Base-by-base conservation (phyloP, 1,284 basidiomycete genomes). In the Peniophora sp. region DNA sequence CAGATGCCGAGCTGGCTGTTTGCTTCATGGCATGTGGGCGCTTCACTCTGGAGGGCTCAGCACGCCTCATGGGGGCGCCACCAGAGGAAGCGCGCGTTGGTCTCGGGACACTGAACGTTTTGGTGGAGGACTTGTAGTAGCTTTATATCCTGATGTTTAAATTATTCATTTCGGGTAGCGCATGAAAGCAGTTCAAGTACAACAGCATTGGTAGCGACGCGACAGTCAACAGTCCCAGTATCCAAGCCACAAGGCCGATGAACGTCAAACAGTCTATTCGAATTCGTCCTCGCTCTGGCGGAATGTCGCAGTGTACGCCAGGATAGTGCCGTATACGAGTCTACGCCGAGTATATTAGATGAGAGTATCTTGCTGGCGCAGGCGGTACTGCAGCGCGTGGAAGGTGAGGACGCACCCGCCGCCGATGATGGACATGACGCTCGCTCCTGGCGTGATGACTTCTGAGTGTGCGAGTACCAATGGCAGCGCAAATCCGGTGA, bases 311-410 rank as follows among this genome's bases (percentile, higher is more conserved):
- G 85, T 79, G 64, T 95, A 96, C 12, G 88, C 83, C 55, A 93
- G 58, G 58, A 96, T 97, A 10, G 97, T 99, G 3, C 88, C 92
- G 64, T 99, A 99, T 2, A 99, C 93, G 55, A 98, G 74, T 35
- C 85, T 89, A 60, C 34, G 47, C 36, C 6, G 37, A 5, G 37
- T 8, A 41, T 32, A 32, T 32, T 32, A 32, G 27, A 32, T 32
- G 6, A 32, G 12, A 6, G 27, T 32, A 5, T 32, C 27, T 32
- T 12, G 46, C 36, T 24, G 22, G 32, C 48, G 18, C n/a, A n/a
- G 37, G 18, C 37, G 37, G 18, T 20, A 41, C 37, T n/a, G 37
- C 15, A 47, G 20, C 14, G 17, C 34, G 45, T 50, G 18, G 23
- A 47, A 18, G 51, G 44, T 23, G 22, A 20, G 24, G 35, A 76